Percentiles rank a stretch among this genome's conserved stretches.
Conservation (phyloP, 2,329 filamentous ascomycete genomes). For the Aspergillus fijiensis region DNA sequence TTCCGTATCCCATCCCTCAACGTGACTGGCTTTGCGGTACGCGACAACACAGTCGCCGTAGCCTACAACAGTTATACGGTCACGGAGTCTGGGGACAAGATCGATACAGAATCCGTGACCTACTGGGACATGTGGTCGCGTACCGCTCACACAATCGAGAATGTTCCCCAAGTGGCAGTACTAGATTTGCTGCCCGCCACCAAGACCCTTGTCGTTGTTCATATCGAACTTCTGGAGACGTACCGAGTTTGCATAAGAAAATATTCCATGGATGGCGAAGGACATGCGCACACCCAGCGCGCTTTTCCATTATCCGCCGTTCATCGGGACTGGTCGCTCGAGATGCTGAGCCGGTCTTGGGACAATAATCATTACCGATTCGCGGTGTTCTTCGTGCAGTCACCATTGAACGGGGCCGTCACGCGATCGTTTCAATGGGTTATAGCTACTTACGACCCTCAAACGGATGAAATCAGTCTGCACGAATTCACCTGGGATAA, state of each 20-base stretch:
- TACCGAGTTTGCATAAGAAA: slow-evolving; percentile 14
- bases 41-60: slow-evolving; percentile 25
- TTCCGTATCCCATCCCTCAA: slow-evolving; percentile 30
- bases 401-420: neutral
- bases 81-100: neutral
- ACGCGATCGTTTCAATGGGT: slow-evolving; percentile 3
- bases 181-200: slow-evolving; percentile 18
- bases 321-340: neutral
- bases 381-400: slow-evolving; percentile 11
- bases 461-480: slow-evolving; percentile 12
- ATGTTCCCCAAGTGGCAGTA: slow-evolving; percentile 9
- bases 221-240: slow-evolving; percentile 8
- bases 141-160: slow-evolving; percentile 16
- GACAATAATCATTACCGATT: slow-evolving; percentile 7
- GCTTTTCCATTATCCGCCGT: neutral
- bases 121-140: slow-evolving; percentile 24
- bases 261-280: slow-evolving; percentile 10
- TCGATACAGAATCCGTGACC: slow-evolving; percentile 16
- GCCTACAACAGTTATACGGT: slow-evolving; percentile 5
- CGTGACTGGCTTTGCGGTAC: slow-evolving; percentile 20
- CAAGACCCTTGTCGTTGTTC: slow-evolving; percentile 21
- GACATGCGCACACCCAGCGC: neutral
- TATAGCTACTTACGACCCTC: slow-evolving; percentile 13
- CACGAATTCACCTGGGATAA: slow-evolving; percentile 12
- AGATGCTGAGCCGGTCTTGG: neutral